Percentiles rank a stretch among this genome's conserved stretches.
Evolutionary conservation across 768 basidiomycete genomes (phyloP).

Genomic region (Russula olivacea): DNA sequence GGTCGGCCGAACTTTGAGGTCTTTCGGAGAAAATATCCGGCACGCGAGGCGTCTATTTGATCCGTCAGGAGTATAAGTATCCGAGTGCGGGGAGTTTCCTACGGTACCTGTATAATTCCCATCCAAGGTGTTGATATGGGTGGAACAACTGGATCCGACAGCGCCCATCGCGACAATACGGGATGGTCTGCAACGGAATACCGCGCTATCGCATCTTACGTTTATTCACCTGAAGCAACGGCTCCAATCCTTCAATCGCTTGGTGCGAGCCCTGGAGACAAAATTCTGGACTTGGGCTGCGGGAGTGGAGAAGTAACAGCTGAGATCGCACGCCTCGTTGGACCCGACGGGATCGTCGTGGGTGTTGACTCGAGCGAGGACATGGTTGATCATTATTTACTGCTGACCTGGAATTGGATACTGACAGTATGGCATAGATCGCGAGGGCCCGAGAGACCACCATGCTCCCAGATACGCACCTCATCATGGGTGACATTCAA

Average conservation of each 20-base stretch:
- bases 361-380: slow-evolving; percentile 65
- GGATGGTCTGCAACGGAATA: slow-evolving; percentile 57
- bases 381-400: slow-evolving; percentile 48
- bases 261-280: slow-evolving; percentile 57
- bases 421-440: slow-evolving; percentile 38
- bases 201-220: slow-evolving; percentile 59
- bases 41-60: background rate
- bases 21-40: background rate
- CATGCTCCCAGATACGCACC: slow-evolving; percentile 4
- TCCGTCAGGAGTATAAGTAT: background rate
- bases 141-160: background rate
- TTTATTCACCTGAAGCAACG: slow-evolving; percentile 55
- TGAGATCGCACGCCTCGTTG: slow-evolving; percentile 49
- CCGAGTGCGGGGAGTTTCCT: background rate
- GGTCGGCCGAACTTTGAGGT: slow-evolving; percentile 9
- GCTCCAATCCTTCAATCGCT: slow-evolving; percentile 54
- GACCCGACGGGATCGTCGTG: slow-evolving; percentile 46
- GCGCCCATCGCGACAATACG: background rate
- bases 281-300: slow-evolving; percentile 73
- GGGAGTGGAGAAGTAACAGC: slow-evolving; percentile 76
- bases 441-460: slow-evolving; percentile 37
- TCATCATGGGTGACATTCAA: slow-evolving; percentile 50
- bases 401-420: background rate
- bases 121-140: background rate
- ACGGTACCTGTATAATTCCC: too few relatives aligned